Base-by-base conservation (phyloP, 352 stramenopile genomes). In the Pilasporangium apinafurcum region DNA sequence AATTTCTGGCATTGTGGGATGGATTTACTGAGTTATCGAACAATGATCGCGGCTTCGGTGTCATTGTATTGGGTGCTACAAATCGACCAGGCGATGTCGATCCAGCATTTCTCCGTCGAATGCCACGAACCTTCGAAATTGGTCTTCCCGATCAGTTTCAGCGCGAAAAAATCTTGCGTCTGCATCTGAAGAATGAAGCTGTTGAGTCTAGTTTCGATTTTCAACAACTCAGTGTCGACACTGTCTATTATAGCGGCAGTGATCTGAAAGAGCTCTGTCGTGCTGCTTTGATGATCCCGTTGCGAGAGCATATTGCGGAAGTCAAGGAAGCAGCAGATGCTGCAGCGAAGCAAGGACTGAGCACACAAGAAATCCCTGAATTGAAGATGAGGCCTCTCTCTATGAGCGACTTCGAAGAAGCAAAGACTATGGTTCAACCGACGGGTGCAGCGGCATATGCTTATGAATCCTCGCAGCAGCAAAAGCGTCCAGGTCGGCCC, bases 1-100 rank as follows among this genome's bases (percentile, higher is more conserved):
- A 98, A 78, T 98, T 99, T 62, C 74, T 99, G 62, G 96, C 92
- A n/a, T 69, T 98, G 8, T 98, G 95, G 95, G 96, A 99, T 56
- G 96, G 96, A 21, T 91, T 99, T 35, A 87, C 65, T n/a, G 78
- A 95, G 47, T 73, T 90, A 45, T 77, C 53, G 31, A 83, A 53
- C 13, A 73, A 56, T 28, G 62, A 92, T 12, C 62, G 68, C 34
- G 83, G 76, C 39, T 92, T 87, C 51, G 86, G 86, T 34, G 92
- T 99, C 31, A 93, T 99, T 48, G 85, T 99, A 14, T 76, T 99
- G 48, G 96, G 95, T 17, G 95, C 95, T 2, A 99, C 95, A 0
- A 99, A 99, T 62, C 86, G 89, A 1, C 89, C 89, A 0, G 71
- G 70, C 1, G 89, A 96, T 26, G 78, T 97, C 2, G 92, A 98